phyloP scores from a whole-genome alignment of 2,329 filamentous ascomycete species.

The Penicillium sclerotiorum region DNA sequence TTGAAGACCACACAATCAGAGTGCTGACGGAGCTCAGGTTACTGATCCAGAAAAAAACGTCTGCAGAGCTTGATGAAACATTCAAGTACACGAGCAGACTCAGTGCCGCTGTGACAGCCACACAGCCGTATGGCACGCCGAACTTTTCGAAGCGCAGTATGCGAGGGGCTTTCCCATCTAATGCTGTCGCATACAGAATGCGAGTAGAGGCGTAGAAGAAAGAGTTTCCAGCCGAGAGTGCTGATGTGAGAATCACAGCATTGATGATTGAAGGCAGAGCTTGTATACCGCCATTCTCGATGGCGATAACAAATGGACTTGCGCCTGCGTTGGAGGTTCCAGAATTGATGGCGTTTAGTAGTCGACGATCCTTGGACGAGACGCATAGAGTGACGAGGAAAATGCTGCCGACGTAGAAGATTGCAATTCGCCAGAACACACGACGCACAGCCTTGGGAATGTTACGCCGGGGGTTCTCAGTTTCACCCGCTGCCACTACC shows the following conservation, averaged over 20 bases:
- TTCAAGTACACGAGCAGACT: constrained; percentile 73
- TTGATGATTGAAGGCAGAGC: constrained; percentile 70
- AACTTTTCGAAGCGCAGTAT: constrained; percentile 49
- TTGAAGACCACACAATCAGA: constrained; percentile 51
- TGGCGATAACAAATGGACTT: constrained; percentile 66
- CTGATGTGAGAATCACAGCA: constrained; percentile 67
- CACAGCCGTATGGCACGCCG: constrained; percentile 72
- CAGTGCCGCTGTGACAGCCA: constrained; percentile 64
- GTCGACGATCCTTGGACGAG: constrained; percentile 49
- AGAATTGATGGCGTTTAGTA: constrained; percentile 46
- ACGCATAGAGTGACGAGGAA: constrained; percentile 49
- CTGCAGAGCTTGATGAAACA: constrained; percentile 62
- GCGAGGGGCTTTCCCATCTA: constrained; percentile 63
- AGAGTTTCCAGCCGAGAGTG: constrained; percentile 67
- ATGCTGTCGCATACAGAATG: constrained; percentile 64
- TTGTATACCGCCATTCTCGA: constrained; percentile 63
- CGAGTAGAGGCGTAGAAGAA: constrained; percentile 66
- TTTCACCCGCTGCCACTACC: constrained; percentile 54
- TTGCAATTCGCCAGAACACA: constrained; percentile 56
- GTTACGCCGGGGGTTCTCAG: constrained; percentile 52
- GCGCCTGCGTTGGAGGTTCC: constrained; percentile 41
- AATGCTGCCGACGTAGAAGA: constrained; percentile 60
- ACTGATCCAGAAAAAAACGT: constrained; percentile 57
- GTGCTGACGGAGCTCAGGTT: constrained; percentile 32
- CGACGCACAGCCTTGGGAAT: constrained; percentile 55